Evolutionary conservation across 139 green algal genomes (phyloP), one percentile per base, ranked within the genome.

Genomic region (Pleodorina starrii): DNA sequence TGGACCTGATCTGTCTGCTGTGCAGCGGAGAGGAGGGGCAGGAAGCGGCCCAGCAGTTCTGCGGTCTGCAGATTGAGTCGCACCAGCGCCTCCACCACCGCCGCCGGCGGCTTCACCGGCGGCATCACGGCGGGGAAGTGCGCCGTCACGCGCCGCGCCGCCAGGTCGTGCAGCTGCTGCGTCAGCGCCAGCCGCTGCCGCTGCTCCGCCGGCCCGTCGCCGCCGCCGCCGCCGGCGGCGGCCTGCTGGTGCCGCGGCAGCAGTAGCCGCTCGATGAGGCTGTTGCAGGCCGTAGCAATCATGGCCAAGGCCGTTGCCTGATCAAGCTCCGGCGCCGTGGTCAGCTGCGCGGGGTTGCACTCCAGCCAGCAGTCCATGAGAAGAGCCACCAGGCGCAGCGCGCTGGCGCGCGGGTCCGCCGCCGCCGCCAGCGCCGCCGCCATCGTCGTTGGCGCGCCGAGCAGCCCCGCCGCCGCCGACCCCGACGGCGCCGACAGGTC

Each of bases 341-440:
- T 46, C 51, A 96, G 77, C 86, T 89, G 46, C 35, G 40, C 88
- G 27, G 94, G 93, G 3, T 60, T 80, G 51, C 90, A 93, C 80
- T 96, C 94, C 29, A 59, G 25, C 94, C 94, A 96, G 60, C 80
- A 91, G 4, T 93, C 91, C 87, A 93, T 77, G 82, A 96, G 85
- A 23, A 91, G 88, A 0, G 21, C 35, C 59, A 95, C 71, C 84
- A 95, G 86, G 42, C 77, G 66, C 57, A 75, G 78, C 50, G 84
- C 48, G 14, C 44, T 71, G 16, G 68, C 68, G 32, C 66, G 83
- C 10, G 43, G 35, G 83, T 79, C 83, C 0, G 66, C 29, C 25
- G 83, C 83, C 32, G 83, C 83, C 19, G 48, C 66, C 35, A 80
- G 66, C 43, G 83, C 83, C 68, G 83, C 83, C 42, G 81, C 81